Percentiles rank a stretch among this genome's conserved stretches.
Evolutionary conservation across 2,329 filamentous ascomycete genomes (phyloP).

Genomic region (Tolypocladium album): DNA sequence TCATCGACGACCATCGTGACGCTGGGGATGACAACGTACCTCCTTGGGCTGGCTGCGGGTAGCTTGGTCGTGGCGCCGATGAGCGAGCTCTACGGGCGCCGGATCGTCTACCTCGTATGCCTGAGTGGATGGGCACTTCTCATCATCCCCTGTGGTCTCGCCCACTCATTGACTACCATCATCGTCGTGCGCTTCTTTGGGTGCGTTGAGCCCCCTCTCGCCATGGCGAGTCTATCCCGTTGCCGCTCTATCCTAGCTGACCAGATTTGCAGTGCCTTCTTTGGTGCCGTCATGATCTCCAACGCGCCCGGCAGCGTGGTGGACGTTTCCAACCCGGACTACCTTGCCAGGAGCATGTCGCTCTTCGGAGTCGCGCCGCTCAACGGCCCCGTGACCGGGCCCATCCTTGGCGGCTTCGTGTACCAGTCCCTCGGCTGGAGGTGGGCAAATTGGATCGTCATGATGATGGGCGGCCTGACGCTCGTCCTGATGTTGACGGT

Average conservation of each 20-base stretch:
- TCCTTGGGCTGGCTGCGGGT: conserved; percentile 63
- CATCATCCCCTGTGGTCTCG: conserved; percentile 61
- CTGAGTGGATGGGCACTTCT: conserved; percentile 55
- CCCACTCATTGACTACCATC: conserved; percentile 55
- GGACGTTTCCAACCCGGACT: conserved; percentile 72
- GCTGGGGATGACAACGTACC: conserved; percentile 68
- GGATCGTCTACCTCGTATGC: conserved; percentile 58
- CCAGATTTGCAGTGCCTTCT: conserved; percentile 30
- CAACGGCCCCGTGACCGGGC: conserved; percentile 50
- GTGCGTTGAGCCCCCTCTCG: conserved; percentile 19
- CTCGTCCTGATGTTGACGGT: conserved; percentile 48
- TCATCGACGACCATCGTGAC: conserved; percentile 52
- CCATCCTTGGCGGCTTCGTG: conserved; percentile 60
- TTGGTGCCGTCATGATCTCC: conserved; percentile 64
- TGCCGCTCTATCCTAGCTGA: not conserved
- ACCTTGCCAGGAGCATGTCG: conserved; percentile 75
- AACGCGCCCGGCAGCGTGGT: conserved; percentile 76
- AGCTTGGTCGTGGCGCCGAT: conserved; percentile 65
- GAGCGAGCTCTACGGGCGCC: conserved; percentile 58
- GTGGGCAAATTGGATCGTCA: conserved; percentile 74
- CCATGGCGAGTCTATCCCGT: not conserved
- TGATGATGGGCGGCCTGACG: conserved; percentile 59
- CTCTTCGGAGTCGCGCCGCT: conserved; percentile 59
- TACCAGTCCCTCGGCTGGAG: conserved; percentile 70
- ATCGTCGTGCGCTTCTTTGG: conserved; percentile 67